Evolutionary conservation across 306 rosid genomes (phyloP).

Genomic region (Fragaria iinumae): DNA sequence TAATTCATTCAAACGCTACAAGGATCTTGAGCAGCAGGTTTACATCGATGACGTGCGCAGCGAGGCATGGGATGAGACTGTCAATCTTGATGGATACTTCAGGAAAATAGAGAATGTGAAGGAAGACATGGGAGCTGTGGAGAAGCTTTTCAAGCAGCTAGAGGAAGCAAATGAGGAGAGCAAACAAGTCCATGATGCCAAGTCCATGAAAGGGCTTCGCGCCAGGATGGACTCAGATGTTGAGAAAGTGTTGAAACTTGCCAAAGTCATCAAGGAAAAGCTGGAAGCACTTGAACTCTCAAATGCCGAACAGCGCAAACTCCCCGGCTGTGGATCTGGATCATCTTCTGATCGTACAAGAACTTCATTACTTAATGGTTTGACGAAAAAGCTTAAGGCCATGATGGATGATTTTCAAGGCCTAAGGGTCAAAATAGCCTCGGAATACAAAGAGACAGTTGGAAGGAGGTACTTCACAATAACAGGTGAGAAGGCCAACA

Average conservation of each 20-base stretch:
- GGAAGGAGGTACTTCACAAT: conserved; percentile 87
- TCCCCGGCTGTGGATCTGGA: conserved; percentile 78
- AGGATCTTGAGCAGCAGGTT: conserved; percentile 54
- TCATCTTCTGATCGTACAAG: conserved; percentile 85
- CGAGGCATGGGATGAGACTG: conserved; percentile 58
- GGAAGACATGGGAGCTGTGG: conserved; percentile 69
- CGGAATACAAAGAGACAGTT: conserved; percentile 78
- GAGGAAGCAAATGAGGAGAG: conserved; percentile 71
- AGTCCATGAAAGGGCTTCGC: conserved; percentile 63
- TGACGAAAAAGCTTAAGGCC: conserved; percentile 74
- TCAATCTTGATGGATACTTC: conserved; percentile 70
- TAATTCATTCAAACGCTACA: conserved; percentile 50
- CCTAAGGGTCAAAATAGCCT: conserved; percentile 54
- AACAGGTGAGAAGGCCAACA: conserved; percentile 72
- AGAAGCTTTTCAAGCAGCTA: conserved; percentile 55
- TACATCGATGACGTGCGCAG: conserved; percentile 36
- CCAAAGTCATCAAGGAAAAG: conserved; percentile 64
- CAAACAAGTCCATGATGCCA: conserved; percentile 68
- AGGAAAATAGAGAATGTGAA: conserved; percentile 80
- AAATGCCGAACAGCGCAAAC: conserved; percentile 46
- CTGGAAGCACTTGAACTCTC: conserved; percentile 71
- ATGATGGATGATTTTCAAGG: conserved; percentile 81
- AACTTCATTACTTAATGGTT: conserved; percentile 72
- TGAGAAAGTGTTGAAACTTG: conserved; percentile 52
- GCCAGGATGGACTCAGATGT: conserved; percentile 67